These are phyloP conservation scores for Acrodontium crateriforme DNA, from an alignment of 2,329 filamentous ascomycete species.

Conservation along the genomic window DNA sequence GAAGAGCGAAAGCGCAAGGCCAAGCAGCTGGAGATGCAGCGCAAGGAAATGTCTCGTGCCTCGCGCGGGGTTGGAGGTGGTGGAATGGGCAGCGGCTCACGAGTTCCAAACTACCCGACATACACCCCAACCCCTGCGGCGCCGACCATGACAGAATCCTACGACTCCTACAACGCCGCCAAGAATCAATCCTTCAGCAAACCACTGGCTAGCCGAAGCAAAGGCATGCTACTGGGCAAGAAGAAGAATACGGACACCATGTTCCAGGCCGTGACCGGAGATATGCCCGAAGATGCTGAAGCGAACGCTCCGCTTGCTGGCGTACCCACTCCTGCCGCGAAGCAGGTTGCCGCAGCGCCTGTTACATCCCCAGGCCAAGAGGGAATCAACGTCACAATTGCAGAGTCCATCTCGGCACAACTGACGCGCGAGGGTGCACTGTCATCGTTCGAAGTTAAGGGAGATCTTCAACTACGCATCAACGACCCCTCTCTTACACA, in stretches of 20 bases:
- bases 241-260: slow-evolving; percentile 97
- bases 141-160: slow-evolving; percentile 62
- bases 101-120: slow-evolving; percentile 72
- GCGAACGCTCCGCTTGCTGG: slow-evolving; percentile 54
- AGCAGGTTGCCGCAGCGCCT: slow-evolving; percentile 32
- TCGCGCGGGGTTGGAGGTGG: slow-evolving; percentile 38
- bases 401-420: slow-evolving; percentile 80
- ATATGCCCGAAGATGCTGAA: slow-evolving; percentile 77
- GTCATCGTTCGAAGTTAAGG: slow-evolving; percentile 77
- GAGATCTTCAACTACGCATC: slow-evolving; percentile 83
- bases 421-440: slow-evolving; percentile 77
- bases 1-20: slow-evolving; percentile 98
- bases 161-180: slow-evolving; percentile 90
- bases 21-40: slow-evolving; percentile 96
- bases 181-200: slow-evolving; percentile 88
- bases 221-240: slow-evolving; percentile 98
- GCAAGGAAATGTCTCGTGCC: slow-evolving; percentile 80
- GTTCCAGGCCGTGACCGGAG: slow-evolving; percentile 87
- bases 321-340: slow-evolving; percentile 36
- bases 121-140: slow-evolving; percentile 81
- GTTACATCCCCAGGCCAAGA: slow-evolving; percentile 53
- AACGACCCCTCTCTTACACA: slow-evolving; percentile 80
- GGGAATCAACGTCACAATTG: slow-evolving; percentile 74
- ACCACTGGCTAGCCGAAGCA: slow-evolving; percentile 64
- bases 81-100: slow-evolving; percentile 34